A percentile compares a stretch with the other conserved stretches of the same genome.
phyloP scores from a whole-genome alignment of 441 rosid genomes.

The Biscutella laevigata region DNA sequence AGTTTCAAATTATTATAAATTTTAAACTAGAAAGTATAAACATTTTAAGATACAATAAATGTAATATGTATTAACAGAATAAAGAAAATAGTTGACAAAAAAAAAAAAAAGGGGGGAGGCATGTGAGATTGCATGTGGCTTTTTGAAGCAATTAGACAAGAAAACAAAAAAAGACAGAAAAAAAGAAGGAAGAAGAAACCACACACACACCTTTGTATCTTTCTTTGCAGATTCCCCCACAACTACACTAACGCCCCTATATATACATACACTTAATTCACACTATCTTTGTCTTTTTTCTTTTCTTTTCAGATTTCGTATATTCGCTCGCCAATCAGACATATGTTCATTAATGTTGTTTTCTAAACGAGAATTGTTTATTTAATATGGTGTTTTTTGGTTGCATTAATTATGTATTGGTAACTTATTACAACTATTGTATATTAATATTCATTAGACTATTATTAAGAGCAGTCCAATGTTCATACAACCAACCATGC shows the following conservation, averaged over 20 bases:
- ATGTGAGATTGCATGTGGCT: constrained; percentile 28
- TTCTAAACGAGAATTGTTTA: not conserved
- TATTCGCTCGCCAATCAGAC: not conserved
- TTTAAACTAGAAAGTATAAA: not conserved
- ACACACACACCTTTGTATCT: constrained; percentile 25
- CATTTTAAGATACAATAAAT: not conserved
- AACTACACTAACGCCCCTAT: constrained; percentile 20
- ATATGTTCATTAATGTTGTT: not conserved
- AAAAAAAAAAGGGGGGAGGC: not conserved
- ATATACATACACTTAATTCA: not conserved
- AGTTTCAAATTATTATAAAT: not conserved
- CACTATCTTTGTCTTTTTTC: not conserved
- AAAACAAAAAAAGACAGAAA: constrained; percentile 19
- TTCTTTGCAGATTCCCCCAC: constrained; percentile 24
- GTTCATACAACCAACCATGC: too few relatives aligned
- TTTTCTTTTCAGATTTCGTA: not conserved
- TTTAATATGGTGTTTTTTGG: not conserved
- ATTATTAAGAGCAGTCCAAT: constrained; percentile 12
- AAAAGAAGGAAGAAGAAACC: constrained; percentile 20
- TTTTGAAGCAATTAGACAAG: constrained; percentile 15
- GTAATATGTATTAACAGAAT: not conserved
- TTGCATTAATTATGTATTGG: not conserved
- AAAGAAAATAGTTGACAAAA: too few relatives aligned
- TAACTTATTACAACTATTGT: not conserved
- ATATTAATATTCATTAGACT: constrained; percentile 6